Evolutionary conservation across 257 asterid genomes (phyloP).

Genomic region (Leptodermis oblonga): DNA sequence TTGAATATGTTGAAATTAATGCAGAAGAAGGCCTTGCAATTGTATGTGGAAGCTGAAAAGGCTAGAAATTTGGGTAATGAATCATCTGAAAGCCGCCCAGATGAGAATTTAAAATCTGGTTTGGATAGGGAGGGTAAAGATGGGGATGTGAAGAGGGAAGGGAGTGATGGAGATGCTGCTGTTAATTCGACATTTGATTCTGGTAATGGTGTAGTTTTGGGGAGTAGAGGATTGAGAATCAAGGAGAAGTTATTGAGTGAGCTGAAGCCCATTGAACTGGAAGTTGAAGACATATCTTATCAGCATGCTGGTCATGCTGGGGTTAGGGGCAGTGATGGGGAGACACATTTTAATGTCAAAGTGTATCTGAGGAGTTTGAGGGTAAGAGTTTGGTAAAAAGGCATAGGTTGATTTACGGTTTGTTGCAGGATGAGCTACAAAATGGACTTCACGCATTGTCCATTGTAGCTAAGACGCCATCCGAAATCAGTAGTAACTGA

Average conservation of each 20-base stretch:
- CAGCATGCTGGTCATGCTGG: conserved; percentile 91
- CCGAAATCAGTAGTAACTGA: conserved; percentile 44
- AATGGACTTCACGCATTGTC: conserved; percentile 72
- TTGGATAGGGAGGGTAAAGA: conserved; percentile 22
- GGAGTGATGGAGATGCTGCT: conserved; percentile 20
- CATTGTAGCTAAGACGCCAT: conserved; percentile 69
- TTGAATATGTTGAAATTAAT: conserved; percentile 87
- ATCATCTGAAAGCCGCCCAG: conserved; percentile 7
- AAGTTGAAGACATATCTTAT: conserved; percentile 74
- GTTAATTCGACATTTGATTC: conserved; percentile 10
- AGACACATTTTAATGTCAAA: conserved; percentile 77
- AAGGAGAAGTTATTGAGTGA: conserved; percentile 51
- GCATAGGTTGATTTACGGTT: conserved; percentile 66
- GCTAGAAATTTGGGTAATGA: conserved; percentile 19
- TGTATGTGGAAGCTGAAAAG: conserved; percentile 53
- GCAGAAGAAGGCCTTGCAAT: conserved; percentile 73
- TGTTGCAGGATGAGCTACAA: conserved; percentile 80
- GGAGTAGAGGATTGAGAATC: conserved; percentile 59
- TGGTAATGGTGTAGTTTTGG: conserved; percentile 33
- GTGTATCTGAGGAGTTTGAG: conserved; percentile 69
- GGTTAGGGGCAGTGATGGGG: conserved; percentile 64
- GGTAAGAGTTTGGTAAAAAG: conserved; percentile 94
- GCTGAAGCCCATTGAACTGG: conserved; percentile 44
- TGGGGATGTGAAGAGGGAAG: conserved; percentile 17
- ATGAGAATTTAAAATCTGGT: conserved; percentile 24